Evolutionary conservation across 805 yeast genomes (phyloP).

Genomic region (Ogataea siamensis): DNA sequence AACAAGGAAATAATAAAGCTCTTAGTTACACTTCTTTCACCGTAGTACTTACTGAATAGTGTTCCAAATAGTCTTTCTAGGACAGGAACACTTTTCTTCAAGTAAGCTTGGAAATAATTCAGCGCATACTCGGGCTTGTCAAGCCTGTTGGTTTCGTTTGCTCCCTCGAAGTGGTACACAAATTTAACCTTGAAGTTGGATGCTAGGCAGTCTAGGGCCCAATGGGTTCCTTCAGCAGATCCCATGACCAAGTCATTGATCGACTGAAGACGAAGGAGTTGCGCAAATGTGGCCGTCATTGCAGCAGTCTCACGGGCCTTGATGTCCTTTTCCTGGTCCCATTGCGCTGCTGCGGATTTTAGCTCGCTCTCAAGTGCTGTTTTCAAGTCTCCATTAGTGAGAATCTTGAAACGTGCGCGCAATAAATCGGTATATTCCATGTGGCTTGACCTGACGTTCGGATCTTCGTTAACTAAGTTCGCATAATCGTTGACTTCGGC

Average conservation of each 20-base stretch:
- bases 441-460: constrained; percentile 1
- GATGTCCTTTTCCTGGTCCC: constrained; percentile 6
- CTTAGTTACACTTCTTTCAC: constrained; percentile 24
- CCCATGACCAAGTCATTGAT: neutral
- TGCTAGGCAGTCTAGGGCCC: constrained; percentile 50
- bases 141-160: constrained; percentile 56
- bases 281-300: constrained; percentile 3
- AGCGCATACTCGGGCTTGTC: constrained; percentile 76
- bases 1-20: constrained; percentile 48
- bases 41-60: constrained; percentile 26
- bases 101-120: constrained; percentile 44
- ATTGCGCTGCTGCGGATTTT: neutral
- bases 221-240: constrained; percentile 31
- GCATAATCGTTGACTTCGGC: constrained; percentile 24
- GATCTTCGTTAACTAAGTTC: constrained; percentile 20
- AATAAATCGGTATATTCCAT: constrained; percentile 6
- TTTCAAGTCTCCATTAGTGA: constrained; percentile 1
- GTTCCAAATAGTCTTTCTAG: constrained; percentile 33
- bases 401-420: neutral
- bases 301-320: neutral
- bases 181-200: constrained; percentile 49
- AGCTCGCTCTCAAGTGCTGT: neutral
- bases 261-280: constrained; percentile 12
- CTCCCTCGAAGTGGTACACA: constrained; percentile 57
- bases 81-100: constrained; percentile 30